Evolutionary conservation across 1,284 basidiomycete species (phyloP).

Genomic region (Tremellales sp.): DNA sequence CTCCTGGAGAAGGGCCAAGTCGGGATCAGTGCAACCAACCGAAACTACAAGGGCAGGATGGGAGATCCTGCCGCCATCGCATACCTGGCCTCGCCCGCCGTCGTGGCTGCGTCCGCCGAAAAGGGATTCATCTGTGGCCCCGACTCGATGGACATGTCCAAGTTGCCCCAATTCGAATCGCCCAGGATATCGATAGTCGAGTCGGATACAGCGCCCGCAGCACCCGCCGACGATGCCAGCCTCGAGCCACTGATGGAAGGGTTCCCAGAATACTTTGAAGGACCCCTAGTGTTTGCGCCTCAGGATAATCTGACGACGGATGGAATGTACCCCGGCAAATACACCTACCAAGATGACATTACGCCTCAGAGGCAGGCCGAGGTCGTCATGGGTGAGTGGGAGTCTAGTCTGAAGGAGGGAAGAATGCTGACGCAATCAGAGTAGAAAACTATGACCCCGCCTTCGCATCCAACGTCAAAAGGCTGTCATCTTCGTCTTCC

Average conservation of each 20-base stretch:
- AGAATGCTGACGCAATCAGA: neutral
- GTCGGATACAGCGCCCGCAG: constrained; percentile 12
- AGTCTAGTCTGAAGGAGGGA: neutral
- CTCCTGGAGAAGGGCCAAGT: constrained; percentile 89
- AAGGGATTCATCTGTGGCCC: constrained; percentile 90
- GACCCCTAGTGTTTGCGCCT: constrained; percentile 83
- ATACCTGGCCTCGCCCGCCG: constrained; percentile 92
- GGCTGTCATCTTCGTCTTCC: constrained; percentile 50
- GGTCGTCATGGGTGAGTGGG: constrained; percentile 64
- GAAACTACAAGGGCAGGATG: constrained; percentile 99
- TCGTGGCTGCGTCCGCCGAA: constrained; percentile 91
- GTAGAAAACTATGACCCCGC: constrained; percentile 89
- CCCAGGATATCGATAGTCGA: constrained; percentile 50
- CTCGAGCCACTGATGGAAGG: constrained; percentile 67
- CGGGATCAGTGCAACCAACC: constrained; percentile 95
- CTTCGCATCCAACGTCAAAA: constrained; percentile 72
- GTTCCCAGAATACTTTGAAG: constrained; percentile 80
- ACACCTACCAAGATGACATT: constrained; percentile 99
- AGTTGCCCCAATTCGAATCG: constrained; percentile 54
- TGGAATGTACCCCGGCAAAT: constrained; percentile 98
- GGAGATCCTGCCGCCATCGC: constrained; percentile 91
- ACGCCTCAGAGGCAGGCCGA: constrained; percentile 90
- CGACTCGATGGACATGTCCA: constrained; percentile 59
- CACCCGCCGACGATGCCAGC: constrained; percentile 51
- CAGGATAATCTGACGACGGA: constrained; percentile 99